These are phyloP conservation scores for Fraxinus albicans DNA, from an alignment of 305 asterid genomes.

Conservation along the genomic window DNA sequence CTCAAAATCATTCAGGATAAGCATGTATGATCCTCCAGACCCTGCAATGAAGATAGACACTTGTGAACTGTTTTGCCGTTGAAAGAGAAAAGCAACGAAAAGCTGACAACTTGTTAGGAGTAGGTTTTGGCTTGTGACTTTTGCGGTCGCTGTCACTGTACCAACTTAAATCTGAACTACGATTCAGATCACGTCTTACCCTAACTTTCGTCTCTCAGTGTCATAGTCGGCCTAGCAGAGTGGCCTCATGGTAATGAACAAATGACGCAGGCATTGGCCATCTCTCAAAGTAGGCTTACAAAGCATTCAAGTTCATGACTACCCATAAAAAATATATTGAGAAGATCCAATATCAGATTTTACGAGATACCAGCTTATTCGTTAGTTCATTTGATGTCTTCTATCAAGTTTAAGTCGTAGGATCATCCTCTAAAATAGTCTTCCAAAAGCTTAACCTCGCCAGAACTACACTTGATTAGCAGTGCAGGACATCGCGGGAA, in stretches of 20 bases:
- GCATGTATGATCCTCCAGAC: slow-evolving; percentile 19
- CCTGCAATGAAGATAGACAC: slow-evolving; percentile 22
- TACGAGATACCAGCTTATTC: neutral
- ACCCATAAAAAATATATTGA: neutral
- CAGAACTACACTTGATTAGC: neutral
- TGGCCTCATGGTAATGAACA: neutral
- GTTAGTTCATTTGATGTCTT: neutral
- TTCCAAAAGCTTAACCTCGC: neutral
- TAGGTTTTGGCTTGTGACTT: neutral
- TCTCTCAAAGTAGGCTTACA: neutral
- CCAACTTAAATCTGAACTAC: neutral
- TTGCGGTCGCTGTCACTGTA: too few species aligned
- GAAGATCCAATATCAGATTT: neutral
- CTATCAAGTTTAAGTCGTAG: neutral
- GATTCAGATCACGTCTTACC: neutral
- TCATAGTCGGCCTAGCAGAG: neutral
- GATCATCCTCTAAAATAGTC: neutral
- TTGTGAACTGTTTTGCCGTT: neutral
- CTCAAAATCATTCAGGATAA: slow-evolving; percentile 32
- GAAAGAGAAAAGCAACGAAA: neutral
- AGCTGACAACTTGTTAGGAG: neutral
- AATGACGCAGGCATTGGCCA: neutral
- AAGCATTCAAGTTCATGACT: neutral
- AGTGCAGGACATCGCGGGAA: neutral
- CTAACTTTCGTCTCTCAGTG: too few species aligned